Base-by-base conservation (phyloP, 768 basidiomycete species). In the Macrolepiota dolichaula region DNA sequence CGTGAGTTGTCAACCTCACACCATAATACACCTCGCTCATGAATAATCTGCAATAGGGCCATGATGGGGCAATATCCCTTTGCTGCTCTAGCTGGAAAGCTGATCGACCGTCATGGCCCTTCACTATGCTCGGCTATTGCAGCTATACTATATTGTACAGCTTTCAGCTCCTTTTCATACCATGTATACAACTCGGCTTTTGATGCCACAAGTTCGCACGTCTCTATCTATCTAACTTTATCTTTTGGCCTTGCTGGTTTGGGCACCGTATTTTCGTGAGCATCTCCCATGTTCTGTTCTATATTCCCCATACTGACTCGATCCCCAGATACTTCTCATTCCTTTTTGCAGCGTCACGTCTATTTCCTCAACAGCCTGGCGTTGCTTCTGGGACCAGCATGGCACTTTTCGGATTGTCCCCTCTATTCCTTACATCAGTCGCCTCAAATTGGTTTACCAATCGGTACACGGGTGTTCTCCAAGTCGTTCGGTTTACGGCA, bases 61-160 rank as follows among this genome's bases (percentile, higher is more conserved):
- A 85, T 94, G 81, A 81, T 86, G 63, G 88, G 89, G 4, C 91
- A 93, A 74, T 93, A 94, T 70, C 89, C 90, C 2, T 78, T 91
- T 61, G 83, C 88, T 19, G 85, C 85, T 1, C 15, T 91, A 1
- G 84, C 87, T 44, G 92, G 92, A 50, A 86, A 84, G 63, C 69
- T 87, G 1, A 77, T 90, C 44, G 92, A 94, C 72, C 67, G 67
- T 40, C 80, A 84, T 66, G 92, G 92, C 0, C 85, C 91, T 37
- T 81, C 87, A 70, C 69, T 77, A 3, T 89, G 86, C 70, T 92
- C 92, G 17, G 72, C 90, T 46, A 67, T 83, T 15, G 81, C 89
- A 0, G 82, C 85, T 9, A 63, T 82, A 13, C 71, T 88, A 10
- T 91, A 89, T 69, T 73, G 81, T 0, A 55, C 73, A 19, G 86